Base-by-base conservation (phyloP, 805 yeast genomes). In the Candida lessepsii region DNA sequence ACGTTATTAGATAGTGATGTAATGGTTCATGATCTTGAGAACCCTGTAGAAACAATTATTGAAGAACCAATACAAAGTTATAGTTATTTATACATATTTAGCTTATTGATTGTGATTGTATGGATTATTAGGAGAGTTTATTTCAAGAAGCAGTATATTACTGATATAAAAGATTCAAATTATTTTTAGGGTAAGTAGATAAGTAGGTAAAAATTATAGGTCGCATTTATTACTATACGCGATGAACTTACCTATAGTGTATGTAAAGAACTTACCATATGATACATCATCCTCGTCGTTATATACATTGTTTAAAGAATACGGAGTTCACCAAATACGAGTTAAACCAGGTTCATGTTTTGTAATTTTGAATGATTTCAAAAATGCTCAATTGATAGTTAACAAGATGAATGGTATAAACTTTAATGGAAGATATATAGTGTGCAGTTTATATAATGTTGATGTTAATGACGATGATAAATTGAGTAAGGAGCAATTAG, bases 321-420 rank as follows among this genome's bases (percentile, higher is more conserved):
- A 66, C 52, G 86, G 86, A 31, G 69, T 81, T 18, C 63, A 73
- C 44, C 83, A 81, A 57, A 61, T 81, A 9, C 57, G 86, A 35
- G 46, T 60, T 4, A 57, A 67, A 1, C 57, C 58, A 46, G 34
- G 39, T 5, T 38, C 47, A 23, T 80, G 82, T 17, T 68, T 72
- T 40, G 72, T 81, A 13, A 71, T 80, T 2, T 81, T 69, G 54
- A 72, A 70, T 37, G 74, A 73, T 32, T 43, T 71, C 14, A 57
- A 58, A 19, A 68, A 70, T 44, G 81, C 85, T 11, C 56, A 54
- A n/a, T 53, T 56, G 23, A 84, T 85, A 0, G 62, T 70, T 15
- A 71, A 67, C n/a, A 80, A 75, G 44, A 54, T 80, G 38, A 75
- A 75, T 38, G 87, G 87, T 1, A 75, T 73, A 44, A 79, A 80